These are phyloP conservation scores for Saturnispora kantuleensis DNA, from an alignment of 805 yeast genomes.

Conservation along the genomic window DNA sequence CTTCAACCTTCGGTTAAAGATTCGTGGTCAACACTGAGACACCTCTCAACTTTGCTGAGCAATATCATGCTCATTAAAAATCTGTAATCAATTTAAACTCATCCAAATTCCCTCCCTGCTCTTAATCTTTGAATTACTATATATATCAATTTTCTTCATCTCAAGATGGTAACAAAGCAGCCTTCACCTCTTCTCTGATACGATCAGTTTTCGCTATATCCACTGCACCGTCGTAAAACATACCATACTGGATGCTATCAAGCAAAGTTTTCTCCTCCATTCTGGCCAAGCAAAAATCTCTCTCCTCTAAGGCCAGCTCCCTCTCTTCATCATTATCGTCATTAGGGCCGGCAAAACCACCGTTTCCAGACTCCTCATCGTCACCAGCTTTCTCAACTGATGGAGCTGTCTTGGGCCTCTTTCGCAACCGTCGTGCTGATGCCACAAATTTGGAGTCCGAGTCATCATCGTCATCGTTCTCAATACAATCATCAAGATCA, in stretches of 20 bases:
- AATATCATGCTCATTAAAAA: no score
- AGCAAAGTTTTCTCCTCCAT: neutral
- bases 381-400: neutral
- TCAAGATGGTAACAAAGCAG: no score
- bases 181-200: neutral
- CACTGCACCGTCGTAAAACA: slow-evolving; percentile 3
- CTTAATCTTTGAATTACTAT: no score
- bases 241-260: neutral
- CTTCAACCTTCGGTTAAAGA: no score
- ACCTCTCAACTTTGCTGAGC: no score
- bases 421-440: neutral
- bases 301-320: neutral
- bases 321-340: neutral
- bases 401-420: neutral
- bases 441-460: neutral
- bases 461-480: neutral
- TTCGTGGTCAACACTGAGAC: no score
- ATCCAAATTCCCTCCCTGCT: no score
- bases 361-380: neutral
- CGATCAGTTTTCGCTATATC: slow-evolving; percentile 1
- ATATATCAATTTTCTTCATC: no score
- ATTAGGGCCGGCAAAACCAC: neutral
- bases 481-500: neutral
- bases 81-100: no score
- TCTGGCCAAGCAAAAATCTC: slow-evolving; percentile 1